Evolutionary conservation across 1,284 basidiomycete species (phyloP), one percentile per base, ranked within the genome.

Genomic region (Ustilago hordei): DNA sequence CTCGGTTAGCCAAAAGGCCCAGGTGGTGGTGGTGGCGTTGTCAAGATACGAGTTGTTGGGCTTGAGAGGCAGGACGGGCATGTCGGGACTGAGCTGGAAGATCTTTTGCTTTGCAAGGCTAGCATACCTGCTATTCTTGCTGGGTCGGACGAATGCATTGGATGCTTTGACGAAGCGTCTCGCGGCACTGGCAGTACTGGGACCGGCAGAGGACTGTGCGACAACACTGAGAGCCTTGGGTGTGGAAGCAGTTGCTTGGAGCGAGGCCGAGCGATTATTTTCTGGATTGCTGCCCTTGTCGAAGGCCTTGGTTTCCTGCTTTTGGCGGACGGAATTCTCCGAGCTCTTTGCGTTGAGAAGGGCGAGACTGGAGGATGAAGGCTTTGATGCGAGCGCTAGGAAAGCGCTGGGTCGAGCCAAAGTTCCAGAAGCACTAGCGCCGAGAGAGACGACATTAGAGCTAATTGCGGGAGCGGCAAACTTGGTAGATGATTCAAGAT

Each of bases 1-100:
- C 31, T 70, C 64, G 5, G 43, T 60, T 12, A 67, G 34, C 73
- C 73, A 75, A 45, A 64, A 75, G 23, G 52, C 64, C 73, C 73
- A 75, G 5, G 73, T 60, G 5, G 58, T 64, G 9, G 70, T 73
- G 53, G 70, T 68, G 8, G 70, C 70, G 41, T 72, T 66, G 48
- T 59, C 69, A 41, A 72, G 60, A 19, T 63, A 67, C 8, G 60
- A 59, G 4, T 36, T 38, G n/a, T 43, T 15, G 7, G 57, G 19
- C 28, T 39, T 36, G 4, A 32, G n/a, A n/a, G 70, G 64, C 36
- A 64, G 43, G 3, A 73, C 55, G 7, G 60, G 60, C 15, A 48
- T 15, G 31, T 67, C 61, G 31, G 41, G 17, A 11, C 32, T 41
- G 11, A 39, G 5, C 13, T 61, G 36, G 59, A 61, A 64, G 12